Evolutionary conservation across 352 stramenopile species (phyloP).

Genomic region (Phytophthora sp.): DNA sequence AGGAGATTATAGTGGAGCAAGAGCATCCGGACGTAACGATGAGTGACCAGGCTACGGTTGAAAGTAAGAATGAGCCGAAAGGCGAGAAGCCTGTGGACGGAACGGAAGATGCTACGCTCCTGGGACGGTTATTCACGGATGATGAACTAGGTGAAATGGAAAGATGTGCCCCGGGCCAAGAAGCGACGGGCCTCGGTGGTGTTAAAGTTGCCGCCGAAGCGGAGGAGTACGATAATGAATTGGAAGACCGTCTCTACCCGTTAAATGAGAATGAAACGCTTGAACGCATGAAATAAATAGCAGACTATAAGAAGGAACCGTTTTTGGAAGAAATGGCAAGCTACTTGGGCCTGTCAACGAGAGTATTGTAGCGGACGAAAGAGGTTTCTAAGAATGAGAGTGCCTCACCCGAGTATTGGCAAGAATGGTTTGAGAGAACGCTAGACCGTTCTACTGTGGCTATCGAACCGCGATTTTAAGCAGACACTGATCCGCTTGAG

Average conservation of each 20-base stretch:
- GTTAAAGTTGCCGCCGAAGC: neutral
- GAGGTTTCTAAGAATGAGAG: neutral
- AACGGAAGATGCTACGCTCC: neutral
- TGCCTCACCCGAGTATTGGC: neutral
- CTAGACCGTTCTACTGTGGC: neutral
- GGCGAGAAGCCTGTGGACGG: neutral
- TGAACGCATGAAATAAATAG: neutral
- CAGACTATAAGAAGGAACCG: no score
- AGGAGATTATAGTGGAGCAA: no score
- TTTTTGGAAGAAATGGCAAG: no score
- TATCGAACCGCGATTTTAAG: neutral
- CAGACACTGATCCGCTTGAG: neutral
- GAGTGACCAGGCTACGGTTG: no score
- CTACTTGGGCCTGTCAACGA: no score
- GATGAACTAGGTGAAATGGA: no score
- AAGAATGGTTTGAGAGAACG: neutral
- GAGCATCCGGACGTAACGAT: no score
- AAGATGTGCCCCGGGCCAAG: no score
- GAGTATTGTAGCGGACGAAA: no score
- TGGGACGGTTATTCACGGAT: neutral
- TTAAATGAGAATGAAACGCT: neutral
- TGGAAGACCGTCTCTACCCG: neutral
- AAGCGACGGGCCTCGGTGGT: no score
- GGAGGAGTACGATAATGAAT: neutral
- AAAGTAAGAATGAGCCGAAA: no score